A percentile compares a stretch with the other conserved stretches of the same genome.
Evolutionary conservation across 192 early-diverging fungal genomes (phyloP).

Genomic region (Podochytrium sp.): DNA sequence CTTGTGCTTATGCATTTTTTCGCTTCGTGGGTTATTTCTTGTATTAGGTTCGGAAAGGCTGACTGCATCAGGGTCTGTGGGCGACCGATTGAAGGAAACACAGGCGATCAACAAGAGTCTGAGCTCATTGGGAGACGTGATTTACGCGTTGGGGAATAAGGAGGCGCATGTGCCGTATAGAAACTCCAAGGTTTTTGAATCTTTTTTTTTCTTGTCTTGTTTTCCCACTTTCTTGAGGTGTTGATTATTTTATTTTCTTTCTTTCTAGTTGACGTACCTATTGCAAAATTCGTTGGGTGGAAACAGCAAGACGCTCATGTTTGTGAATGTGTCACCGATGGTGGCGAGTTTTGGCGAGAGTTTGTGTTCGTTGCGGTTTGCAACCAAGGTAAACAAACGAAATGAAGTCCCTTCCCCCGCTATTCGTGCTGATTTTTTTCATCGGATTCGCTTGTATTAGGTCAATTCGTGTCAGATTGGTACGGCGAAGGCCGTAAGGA

Average conservation of each 20-base stretch:
- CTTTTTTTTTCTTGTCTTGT: background rate
- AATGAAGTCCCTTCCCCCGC: background rate
- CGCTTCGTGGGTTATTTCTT: background rate
- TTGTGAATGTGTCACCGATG: conserved; percentile 94
- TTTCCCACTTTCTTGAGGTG: background rate
- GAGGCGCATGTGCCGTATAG: conserved; percentile 88
- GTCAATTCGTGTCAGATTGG: conserved; percentile 88
- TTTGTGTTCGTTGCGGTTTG: conserved; percentile 90
- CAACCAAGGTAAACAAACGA: conserved; percentile 72
- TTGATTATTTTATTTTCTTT: background rate
- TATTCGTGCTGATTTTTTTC: background rate
- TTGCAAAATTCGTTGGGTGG: conserved; percentile 77
- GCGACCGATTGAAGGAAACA: conserved; percentile 88
- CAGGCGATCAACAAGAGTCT: conserved; percentile 97
- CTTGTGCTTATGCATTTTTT: background rate
- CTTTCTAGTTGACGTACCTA: conserved; percentile 66
- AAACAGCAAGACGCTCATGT: conserved; percentile 97
- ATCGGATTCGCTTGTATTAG: no score
- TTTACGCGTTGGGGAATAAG: conserved; percentile 75
- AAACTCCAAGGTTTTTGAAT: conserved; percentile 78
- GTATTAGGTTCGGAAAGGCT: conserved; percentile 73
- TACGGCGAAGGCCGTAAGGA: conserved; percentile 59
- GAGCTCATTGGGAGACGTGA: conserved; percentile 88
- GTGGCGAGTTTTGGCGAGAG: conserved; percentile 80
- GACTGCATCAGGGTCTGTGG: conserved; percentile 77